Evolutionary conservation across 2,329 filamentous ascomycete genomes (phyloP), one percentile per base, ranked within the genome.

Genomic region (Fusarium multiceps): DNA sequence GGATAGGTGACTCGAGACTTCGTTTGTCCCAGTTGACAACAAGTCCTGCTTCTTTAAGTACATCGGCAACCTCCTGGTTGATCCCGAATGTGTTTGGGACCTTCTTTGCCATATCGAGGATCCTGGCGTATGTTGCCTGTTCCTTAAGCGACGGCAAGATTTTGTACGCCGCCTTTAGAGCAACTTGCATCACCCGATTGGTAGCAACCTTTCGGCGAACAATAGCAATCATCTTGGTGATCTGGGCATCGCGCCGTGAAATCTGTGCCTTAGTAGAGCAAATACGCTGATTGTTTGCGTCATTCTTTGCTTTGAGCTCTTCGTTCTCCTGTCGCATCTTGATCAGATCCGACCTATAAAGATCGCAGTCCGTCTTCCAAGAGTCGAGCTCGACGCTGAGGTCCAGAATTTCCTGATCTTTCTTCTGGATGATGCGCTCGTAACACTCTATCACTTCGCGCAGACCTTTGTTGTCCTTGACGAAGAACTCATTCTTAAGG

Each of bases 101-200:
- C 2, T 40, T 40, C 16, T 46, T 23, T 3, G 54, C 23, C 28
- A 41, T 16, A 2, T 37, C n/a, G 0, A 68, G 6, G 12, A 72
- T 12, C 7, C 34, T 37, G 10, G 37, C 14, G 4, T 57, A 41
- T 3, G 45, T 30, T 4, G 21, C 30, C 6, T 59, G 37, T 3
- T 71, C 55, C 5, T 43, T 3, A 12, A 62, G 3, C 2, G 28
- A 32, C 4, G 55, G 63, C 0, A 71, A 13, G 12, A 63, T 11
- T 6, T 46, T 55, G 56, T 63, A 62, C 0, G 63, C 59, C 21
- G 63, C 62, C 10, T 51, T 50, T 9, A 70, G n/a, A 1, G 71
- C 69, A 6, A 37, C 25, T 13, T 28, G 6, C 23, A 30, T 37
- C 4, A 70, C 42, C 2, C 54, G 59, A 10, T 55, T 59, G 6